Base-by-base conservation (phyloP, 805 yeast genomes). In the Yarrowia bubula region DNA sequence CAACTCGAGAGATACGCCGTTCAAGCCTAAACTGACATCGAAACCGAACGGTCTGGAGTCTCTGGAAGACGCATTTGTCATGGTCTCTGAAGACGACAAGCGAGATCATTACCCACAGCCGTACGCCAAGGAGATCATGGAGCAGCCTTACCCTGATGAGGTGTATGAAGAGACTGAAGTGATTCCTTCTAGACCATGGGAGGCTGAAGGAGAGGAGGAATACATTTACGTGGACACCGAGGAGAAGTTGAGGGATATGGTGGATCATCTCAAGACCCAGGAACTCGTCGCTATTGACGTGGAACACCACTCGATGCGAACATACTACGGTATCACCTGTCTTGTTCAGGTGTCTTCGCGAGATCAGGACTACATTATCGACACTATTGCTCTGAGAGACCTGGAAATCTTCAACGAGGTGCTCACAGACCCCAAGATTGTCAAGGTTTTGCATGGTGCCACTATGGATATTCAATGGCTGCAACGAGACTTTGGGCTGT, bases 381-480 rank as follows among this genome's bases (percentile, higher is more conserved):
- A 95, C 74, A 90, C 98, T 0, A 76, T 95, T 37, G 84, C 85
- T 1, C 80, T 95, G 39, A 79, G 97, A 66, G 89, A 90, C 67
- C 77, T 95, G 57, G 78, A 81, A 55, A 75, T 75, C 0, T 77
- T 95, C 65, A 95, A 95, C 76, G 79, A 77, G 48, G 84, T 93
- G 1, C 91, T 93, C 69, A 83, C 98, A 1, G 79, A 95, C 75
- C 98, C 98, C 0, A 70, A 76, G 5, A 86, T 93, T 37, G 79
- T 90, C 33, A 95, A 95, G 73, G 96, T 95, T 1, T 85, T 95
- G 69, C 99, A 95, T 75, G 99, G 99, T 67, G 97, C 99, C 0
- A 87, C 85, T 70, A 92, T 91, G 96, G 99, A 95, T 79, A 89
- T 95, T 4, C 86, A 91, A 50, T 95, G 99, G 99, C 79, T 95